These are phyloP conservation scores for Ramaria sp. DNA, from an alignment of 768 basidiomycete species.

Conservation along the genomic window DNA sequence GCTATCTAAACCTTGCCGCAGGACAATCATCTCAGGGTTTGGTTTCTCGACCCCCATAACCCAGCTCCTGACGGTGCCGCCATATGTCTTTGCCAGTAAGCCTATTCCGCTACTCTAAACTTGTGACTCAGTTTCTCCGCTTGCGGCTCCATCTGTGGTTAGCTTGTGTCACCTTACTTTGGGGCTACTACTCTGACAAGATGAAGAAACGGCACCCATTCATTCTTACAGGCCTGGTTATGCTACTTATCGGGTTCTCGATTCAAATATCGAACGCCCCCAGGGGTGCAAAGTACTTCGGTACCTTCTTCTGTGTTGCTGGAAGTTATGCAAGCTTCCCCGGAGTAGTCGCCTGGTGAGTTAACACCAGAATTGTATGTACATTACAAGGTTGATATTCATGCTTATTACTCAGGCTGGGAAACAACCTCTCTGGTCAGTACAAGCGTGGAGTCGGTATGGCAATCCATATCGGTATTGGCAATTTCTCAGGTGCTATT, in stretches of 20 bases:
- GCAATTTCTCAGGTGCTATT: constrained; percentile 55
- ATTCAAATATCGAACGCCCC: constrained; percentile 51
- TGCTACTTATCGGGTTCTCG: constrained; percentile 46
- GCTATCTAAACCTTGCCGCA: constrained; percentile 14
- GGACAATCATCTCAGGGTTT: constrained; percentile 55
- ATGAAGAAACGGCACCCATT: constrained; percentile 45
- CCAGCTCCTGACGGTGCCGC: constrained; percentile 59
- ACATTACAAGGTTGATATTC: neutral
- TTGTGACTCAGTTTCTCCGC: neutral
- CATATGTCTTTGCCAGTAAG: constrained; percentile 54
- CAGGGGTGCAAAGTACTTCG: constrained; percentile 56
- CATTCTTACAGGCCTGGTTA: constrained; percentile 38
- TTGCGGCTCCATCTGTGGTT: neutral
- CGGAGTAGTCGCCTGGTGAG: constrained; percentile 49
- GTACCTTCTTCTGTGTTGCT: constrained; percentile 55
- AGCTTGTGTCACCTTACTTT: constrained; percentile 45
- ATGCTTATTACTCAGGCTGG: constrained; percentile 32
- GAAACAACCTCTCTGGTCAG: constrained; percentile 56
- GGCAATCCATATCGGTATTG: constrained; percentile 59
- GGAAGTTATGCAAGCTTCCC: constrained; percentile 57
- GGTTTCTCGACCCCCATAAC: constrained; percentile 46
- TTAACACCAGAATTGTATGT: neutral
- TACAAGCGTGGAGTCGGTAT: constrained; percentile 63
- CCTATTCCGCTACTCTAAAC: neutral
- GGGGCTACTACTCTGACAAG: constrained; percentile 48